Base-by-base conservation (phyloP, 1,284 basidiomycete genomes). In the Sporisorium reilianum region DNA sequence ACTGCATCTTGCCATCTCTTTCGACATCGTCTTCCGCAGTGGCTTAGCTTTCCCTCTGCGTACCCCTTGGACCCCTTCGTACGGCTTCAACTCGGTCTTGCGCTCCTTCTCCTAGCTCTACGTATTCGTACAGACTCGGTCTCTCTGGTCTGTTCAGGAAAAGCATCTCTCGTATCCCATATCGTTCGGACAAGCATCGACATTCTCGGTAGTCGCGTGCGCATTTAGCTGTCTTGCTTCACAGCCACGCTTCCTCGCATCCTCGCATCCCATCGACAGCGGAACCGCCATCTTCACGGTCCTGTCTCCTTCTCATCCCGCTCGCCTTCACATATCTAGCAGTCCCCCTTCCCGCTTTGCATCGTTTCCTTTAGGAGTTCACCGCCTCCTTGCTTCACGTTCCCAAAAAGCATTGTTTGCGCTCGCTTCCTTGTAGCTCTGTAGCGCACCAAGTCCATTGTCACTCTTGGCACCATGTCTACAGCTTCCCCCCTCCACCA, bases 401-500 rank as follows among this genome's bases (percentile, higher is more conserved):
- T 8, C 9, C 8, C 9, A 5, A n/a, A 55, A 36, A 45, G 54
- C 54, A 55, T 45, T 8, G 3, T 34, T n/a, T 23, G 3, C 41
- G 41, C 54, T 25, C n/a, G n/a, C n/a, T 25, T 32, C 14, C 14
- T 34, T 42, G 32, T 38, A 36, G 22, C 25, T 57, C 25, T 41
- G 26, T 22, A 28, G 30, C 3, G 34, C 28, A n/a, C 20, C 41
- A n/a, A 22, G 36, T 41, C 46, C 18, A 38, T 51, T 50, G 48
- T 14, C 38, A 41, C 38, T 41, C 45, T 42, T 30, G 11, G 28
- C 51, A 62, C 32, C 50, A 75, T 75, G 73, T 75, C 73, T 41
- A 71, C 73, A 16, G 73, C 68, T 53, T 75, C 73, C 22, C 68
- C 73, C n/a, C 73, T 75, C 20, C 73, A 75, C 61, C 73, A 75